Evolutionary conservation across 1,139 yeast genomes (phyloP).

Genomic region (Geotrichum candidum): DNA sequence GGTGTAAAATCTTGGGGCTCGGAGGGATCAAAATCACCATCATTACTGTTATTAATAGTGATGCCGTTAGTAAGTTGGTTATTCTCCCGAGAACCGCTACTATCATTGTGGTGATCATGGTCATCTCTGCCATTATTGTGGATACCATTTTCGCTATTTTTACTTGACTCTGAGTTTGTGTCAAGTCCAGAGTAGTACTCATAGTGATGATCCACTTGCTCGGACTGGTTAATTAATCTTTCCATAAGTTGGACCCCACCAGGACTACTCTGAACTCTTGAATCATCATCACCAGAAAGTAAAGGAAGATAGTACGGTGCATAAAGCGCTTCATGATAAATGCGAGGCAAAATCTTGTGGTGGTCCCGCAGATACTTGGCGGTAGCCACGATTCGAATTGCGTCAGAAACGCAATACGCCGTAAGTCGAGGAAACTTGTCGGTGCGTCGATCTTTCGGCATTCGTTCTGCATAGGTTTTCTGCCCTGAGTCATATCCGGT

Average conservation of each 20-base stretch:
- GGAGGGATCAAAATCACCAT: constrained; percentile 51
- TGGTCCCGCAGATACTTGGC: constrained; percentile 57
- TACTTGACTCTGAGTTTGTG: constrained; percentile 7
- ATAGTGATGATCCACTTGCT: constrained; percentile 82
- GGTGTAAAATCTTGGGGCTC: constrained; percentile 60
- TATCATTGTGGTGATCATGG: constrained; percentile 42
- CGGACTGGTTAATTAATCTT: constrained; percentile 69
- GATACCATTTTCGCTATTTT: background rate
- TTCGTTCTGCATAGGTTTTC: constrained; percentile 55
- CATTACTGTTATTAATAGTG: constrained; percentile 33
- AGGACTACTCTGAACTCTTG: constrained; percentile 74
- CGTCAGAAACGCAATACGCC: constrained; percentile 84
- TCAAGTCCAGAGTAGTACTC: constrained; percentile 81
- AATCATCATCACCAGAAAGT: constrained; percentile 81
- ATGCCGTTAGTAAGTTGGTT: constrained; percentile 18
- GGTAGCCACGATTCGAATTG: constrained; percentile 59
- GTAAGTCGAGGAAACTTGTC: constrained; percentile 77
- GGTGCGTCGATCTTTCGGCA: constrained; percentile 62
- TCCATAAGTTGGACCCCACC: constrained; percentile 64
- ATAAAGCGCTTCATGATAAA: constrained; percentile 86
- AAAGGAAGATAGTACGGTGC: constrained; percentile 86
- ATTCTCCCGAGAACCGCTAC: constrained; percentile 44
- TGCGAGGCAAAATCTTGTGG: constrained; percentile 78
- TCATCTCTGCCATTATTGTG: background rate
- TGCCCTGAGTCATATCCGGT: constrained; percentile 9